Base-by-base conservation (phyloP, 2,329 filamentous ascomycete species). In the Chrysoporthe puriensis region DNA sequence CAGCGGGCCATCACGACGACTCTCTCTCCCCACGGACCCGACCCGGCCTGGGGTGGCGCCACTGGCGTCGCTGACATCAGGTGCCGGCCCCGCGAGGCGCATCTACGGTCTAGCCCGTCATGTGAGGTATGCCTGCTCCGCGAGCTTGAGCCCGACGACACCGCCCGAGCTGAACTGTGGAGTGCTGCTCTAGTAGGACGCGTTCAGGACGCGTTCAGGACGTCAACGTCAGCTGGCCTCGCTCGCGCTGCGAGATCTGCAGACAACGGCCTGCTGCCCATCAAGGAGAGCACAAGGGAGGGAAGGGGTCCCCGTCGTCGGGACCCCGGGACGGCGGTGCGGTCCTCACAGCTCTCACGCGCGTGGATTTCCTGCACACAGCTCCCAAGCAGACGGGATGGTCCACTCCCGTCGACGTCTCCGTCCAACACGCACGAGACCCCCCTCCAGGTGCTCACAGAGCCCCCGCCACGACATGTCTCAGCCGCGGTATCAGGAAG, bases 401-500 rank as follows among this genome's bases (percentile, higher is more conserved):
- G 26, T 21, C 46, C n/a, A 11, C n/a, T 52, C 48, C 26, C 9
- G 48, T 26, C 48, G n/a, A 14, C 11, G 0, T 26, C 48, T 26
- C 21, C 9, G 11, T 9, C 26, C 48, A 1, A 13, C 4, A 14
- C 9, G 21, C 11, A 21, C 26, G 21, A 26, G 48, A 50, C 6
- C 5, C 7, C 21, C 26, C 42, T 46, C 40, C 44, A 50, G 11
- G 18, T 60, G 1, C 40, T 44, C 18, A 21, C 18, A 43, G 26
- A 42, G n/a, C 16, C 18, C 42, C 14, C 42, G 14, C 26, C 62
- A 46, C 40, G 21, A 2, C 40, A 32, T 63, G 62, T 63, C 62
- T 63, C 62, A 63, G 62, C 50, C 52, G 50, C 42, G n/a, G 34
- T 50, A 50, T 50, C 60, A 42, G 42, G 3, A 62, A 16, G 48